Percentiles rank a stretch among this genome's conserved stretches.
Conservation (phyloP, 2,329 filamentous ascomycete species). For the Gnomoniopsis smithogilvyi region DNA sequence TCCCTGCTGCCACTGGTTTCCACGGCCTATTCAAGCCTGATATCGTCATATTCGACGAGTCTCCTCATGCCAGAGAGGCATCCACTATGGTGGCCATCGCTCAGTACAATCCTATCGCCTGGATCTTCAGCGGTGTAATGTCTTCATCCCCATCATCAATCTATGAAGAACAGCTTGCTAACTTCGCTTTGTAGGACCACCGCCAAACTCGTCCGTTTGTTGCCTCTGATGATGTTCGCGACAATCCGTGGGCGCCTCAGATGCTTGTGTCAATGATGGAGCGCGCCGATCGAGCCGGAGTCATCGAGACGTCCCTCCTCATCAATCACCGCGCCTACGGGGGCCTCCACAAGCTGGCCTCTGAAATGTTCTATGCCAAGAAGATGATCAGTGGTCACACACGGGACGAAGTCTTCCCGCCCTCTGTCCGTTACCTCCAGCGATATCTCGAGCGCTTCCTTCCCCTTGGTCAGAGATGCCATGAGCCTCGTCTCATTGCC, state of each 20-base stretch:
- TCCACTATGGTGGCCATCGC: conserved; percentile 43
- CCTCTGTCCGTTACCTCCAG: conserved; percentile 16
- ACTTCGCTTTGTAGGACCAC: conserved; percentile 17
- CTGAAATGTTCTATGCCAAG: conserved; percentile 37
- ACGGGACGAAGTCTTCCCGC: conserved; percentile 15
- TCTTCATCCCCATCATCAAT: conserved; percentile 20
- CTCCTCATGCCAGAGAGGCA: conserved; percentile 42
- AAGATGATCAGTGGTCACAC: conserved; percentile 33
- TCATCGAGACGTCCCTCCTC: conserved; percentile 22
- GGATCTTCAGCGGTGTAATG: conserved; percentile 41
- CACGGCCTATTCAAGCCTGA: conserved; percentile 67
- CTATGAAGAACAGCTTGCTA: conserved; percentile 38
- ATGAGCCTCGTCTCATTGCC: conserved; percentile 34
- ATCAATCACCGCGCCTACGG: conserved; percentile 28
- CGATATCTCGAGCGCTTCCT: conserved; percentile 19
- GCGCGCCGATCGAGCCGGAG: conserved; percentile 22
- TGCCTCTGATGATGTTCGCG: conserved; percentile 10
- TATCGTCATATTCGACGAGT: conserved; percentile 81
- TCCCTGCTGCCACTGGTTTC: conserved; percentile 37
- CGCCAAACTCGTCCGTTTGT: conserved; percentile 30
- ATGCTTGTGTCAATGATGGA: conserved; percentile 26
- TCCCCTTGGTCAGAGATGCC: conserved; percentile 16
- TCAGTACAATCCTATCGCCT: conserved; percentile 37
- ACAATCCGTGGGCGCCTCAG: conserved; percentile 20
- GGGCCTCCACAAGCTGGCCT: conserved; percentile 36